These are phyloP conservation scores for Cytauxzoon felis DNA, from an alignment of 169 alveolate genomes.

Conservation along the genomic window DNA sequence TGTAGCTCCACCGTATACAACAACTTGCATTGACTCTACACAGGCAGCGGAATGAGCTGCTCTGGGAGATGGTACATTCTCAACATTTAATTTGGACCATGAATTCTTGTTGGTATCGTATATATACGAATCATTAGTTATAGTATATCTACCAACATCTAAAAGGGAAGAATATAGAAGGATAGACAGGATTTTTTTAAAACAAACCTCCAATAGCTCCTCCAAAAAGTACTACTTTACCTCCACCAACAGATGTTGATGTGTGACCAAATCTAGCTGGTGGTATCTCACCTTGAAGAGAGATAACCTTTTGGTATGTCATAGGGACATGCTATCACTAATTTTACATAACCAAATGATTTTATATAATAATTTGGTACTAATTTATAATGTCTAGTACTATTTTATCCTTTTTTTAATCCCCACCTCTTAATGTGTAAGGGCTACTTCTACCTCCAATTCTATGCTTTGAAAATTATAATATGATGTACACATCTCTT, in stretches of 20 bases:
- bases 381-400: background rate
- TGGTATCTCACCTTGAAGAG: constrained; percentile 90
- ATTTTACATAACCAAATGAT: background rate
- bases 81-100: constrained; percentile 86
- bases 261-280: constrained; percentile 97
- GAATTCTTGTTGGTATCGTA: constrained; percentile 81
- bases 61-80: constrained; percentile 93
- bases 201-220: constrained; percentile 91
- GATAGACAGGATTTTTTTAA: background rate
- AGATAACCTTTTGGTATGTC: constrained; percentile 67
- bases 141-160: constrained; percentile 94
- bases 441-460: too few relatives aligned
- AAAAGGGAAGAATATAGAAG: background rate
- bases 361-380: background rate
- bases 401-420: constrained; percentile 2
- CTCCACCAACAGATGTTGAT: constrained; percentile 87
- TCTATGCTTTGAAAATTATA: too few relatives aligned
- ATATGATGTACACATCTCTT: too few relatives aligned
- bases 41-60: constrained; percentile 99
- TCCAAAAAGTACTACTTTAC: constrained; percentile 88
- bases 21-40: constrained; percentile 92
- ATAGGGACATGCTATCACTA: constrained; percentile 26
- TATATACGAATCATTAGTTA: constrained; percentile 93
- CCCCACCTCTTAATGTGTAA: constrained; percentile 47
- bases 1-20: constrained; percentile 98